These are phyloP conservation scores for Colletotrichum sp. DNA, from an alignment of 2,329 filamentous ascomycete genomes.

Conservation along the genomic window DNA sequence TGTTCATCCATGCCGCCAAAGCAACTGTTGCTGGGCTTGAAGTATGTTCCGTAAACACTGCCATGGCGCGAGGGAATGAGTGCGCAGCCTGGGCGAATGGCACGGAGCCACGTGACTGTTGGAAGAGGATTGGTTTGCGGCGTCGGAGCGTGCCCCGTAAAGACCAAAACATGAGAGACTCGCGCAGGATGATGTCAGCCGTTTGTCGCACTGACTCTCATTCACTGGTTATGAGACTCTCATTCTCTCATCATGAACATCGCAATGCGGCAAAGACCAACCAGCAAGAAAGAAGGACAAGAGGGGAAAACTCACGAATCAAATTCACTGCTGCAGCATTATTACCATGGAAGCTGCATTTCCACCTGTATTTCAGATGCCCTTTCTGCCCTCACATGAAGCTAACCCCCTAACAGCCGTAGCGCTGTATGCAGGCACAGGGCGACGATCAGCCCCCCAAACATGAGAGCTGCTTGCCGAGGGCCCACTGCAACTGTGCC, in stretches of 20 bases:
- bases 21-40: not conserved
- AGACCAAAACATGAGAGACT: not conserved
- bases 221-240: not conserved
- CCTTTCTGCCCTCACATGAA: not conserved
- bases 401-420: not conserved
- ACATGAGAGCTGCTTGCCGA: not conserved
- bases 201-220: not conserved
- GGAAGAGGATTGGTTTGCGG: not conserved
- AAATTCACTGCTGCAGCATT: accelerated
- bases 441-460: not conserved
- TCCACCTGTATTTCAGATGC: not conserved
- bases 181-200: not conserved
- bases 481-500: not conserved
- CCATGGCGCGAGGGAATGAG: not conserved
- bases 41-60: not conserved
- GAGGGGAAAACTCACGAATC: not conserved
- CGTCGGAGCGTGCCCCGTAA: not conserved
- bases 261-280: not conserved
- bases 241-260: not conserved
- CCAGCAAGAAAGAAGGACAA: not conserved
- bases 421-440: not conserved
- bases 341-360: not conserved
- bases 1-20: accelerated
- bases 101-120: not conserved
- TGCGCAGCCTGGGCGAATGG: not conserved